Conservation (phyloP, 192 early-diverging fungal species). For the Umbelopsis ramanniana region DNA sequence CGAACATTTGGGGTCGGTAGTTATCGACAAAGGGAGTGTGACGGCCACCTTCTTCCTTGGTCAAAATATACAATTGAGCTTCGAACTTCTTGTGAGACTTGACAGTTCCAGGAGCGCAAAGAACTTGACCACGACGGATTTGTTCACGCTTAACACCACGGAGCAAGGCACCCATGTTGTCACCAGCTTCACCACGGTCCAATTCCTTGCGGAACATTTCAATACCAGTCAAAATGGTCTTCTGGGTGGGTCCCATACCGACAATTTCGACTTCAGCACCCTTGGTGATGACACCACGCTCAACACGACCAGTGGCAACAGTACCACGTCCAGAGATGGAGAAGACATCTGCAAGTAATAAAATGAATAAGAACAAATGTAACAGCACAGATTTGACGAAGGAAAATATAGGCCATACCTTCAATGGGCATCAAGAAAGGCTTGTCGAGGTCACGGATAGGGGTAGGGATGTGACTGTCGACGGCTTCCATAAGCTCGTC, state of each 20-base stretch:
- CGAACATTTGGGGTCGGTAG: constrained; percentile 96
- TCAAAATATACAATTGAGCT: constrained; percentile 92
- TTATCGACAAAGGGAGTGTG: constrained; percentile 97
- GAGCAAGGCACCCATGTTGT: constrained; percentile 97
- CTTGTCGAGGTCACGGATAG: constrained; percentile 93
- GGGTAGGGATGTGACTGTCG: constrained; percentile 90
- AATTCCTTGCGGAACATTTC: constrained; percentile 99
- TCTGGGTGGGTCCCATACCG: constrained; percentile 85
- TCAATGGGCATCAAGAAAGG: constrained; percentile 99
- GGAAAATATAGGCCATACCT: constrained; percentile 42
- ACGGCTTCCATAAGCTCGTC: constrained; percentile 92
- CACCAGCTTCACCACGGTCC: constrained; percentile 95
- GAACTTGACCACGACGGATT: constrained; percentile 92
- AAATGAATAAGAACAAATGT: not conserved
- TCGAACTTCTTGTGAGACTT: constrained; percentile 95
- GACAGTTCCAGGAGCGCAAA: constrained; percentile 90
- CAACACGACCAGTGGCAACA: constrained; percentile 93
- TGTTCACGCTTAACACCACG: constrained; percentile 98
- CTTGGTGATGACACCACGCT: constrained; percentile 91
- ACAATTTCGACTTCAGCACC: constrained; percentile 97
- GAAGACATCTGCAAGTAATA: constrained; percentile 78
- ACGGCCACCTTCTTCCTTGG: constrained; percentile 97
- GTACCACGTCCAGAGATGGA: constrained; percentile 98
- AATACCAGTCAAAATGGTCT: constrained; percentile 96
- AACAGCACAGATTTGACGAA: not conserved